Evolutionary conservation across 164 flowering plant genomes (phyloP).

Genomic region (Annona squamosa): DNA sequence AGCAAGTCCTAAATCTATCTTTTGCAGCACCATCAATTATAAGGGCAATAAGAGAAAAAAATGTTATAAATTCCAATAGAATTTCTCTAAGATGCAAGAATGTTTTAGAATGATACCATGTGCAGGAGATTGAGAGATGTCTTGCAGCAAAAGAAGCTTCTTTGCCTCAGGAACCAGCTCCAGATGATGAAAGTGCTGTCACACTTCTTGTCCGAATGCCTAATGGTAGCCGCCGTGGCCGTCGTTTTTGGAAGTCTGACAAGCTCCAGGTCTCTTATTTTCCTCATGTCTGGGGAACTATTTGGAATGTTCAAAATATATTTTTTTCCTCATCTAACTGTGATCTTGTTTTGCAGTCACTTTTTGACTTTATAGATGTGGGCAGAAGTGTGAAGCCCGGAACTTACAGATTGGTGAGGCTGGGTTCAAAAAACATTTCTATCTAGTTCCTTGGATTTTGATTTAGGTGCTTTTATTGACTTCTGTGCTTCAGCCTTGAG

Average conservation of each 20-base stretch:
- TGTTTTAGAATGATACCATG: slow-evolving; percentile 5
- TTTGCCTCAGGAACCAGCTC: slow-evolving; percentile 72
- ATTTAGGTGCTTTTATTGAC: no score
- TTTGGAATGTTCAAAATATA: background rate
- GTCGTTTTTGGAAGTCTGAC: slow-evolving; percentile 76
- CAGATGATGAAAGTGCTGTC: slow-evolving; percentile 71
- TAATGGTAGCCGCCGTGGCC: slow-evolving; percentile 87
- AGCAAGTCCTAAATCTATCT: no score
- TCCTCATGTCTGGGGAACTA: background rate
- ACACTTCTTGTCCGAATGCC: slow-evolving; percentile 89
- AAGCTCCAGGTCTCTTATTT: slow-evolving; percentile 61
- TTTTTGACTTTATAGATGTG: slow-evolving; percentile 86
- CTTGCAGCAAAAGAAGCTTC: slow-evolving; percentile 81
- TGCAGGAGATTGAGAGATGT: slow-evolving; percentile 73
- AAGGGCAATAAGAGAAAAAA: no score
- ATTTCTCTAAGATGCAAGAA: no score
- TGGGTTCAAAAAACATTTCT: background rate
- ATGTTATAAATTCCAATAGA: no score
- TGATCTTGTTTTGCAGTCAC: slow-evolving; percentile 49
- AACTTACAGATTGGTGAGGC: slow-evolving; percentile 80
- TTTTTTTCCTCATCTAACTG: background rate
- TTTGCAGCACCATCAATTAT: no score
- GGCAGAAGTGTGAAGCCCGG: slow-evolving; percentile 77
- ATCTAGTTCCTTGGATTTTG: background rate
- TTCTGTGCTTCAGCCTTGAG: no score